Evolutionary conservation across 768 basidiomycete genomes (phyloP), one percentile per base, ranked within the genome.

Genomic region (Podaxis mareebaensis): DNA sequence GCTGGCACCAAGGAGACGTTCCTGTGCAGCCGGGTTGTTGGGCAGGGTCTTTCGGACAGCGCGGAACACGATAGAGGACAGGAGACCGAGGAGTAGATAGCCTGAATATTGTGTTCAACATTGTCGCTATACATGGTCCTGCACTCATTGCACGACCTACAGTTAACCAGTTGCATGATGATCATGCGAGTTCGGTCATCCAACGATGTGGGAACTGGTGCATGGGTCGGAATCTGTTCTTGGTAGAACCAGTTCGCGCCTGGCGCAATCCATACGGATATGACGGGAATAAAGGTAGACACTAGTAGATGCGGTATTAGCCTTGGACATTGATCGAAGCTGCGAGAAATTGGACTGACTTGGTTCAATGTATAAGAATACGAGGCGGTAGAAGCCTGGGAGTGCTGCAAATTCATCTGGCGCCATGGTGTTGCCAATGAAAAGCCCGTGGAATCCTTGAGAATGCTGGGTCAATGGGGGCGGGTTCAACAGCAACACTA

Each of bases 301-400:
- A 77, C 79, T 79, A 63, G 30, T 42, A 15, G 56, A 12, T 30
- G 20, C 38, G 26, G 17, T 36, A 28, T 40, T 30, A 51, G n/a
- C 33, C 33, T 55, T 36, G 28, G 48, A n/a, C 26, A 38, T 39
- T 20, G 30, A 26, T 57, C 53, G 44, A 51, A 28, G 54, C 20
- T 46, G n/a, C 30, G 10, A 20, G 20, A 51, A 38, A 17, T 17
- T 22, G 66, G 12, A 61, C 74, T 61, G 69, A 88, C 89, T 67
- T 22, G 89, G 89, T 72, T 91, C 89, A 4, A 90, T 68, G 72
- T 89, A 84, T 36, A 90, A 75, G 70, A 90, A 90, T 3, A 89
- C 73, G 4, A 81, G 68, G 58, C 81, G 81, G 74, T 91, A 91
- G 67, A 86, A 77, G 36, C 89, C 87, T 17, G 85, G 80, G 59